A percentile compares a stretch with the other conserved stretches of the same genome.
Evolutionary conservation across 2,329 filamentous ascomycete genomes (phyloP).

Genomic region (Dactylellina parvicollis): DNA sequence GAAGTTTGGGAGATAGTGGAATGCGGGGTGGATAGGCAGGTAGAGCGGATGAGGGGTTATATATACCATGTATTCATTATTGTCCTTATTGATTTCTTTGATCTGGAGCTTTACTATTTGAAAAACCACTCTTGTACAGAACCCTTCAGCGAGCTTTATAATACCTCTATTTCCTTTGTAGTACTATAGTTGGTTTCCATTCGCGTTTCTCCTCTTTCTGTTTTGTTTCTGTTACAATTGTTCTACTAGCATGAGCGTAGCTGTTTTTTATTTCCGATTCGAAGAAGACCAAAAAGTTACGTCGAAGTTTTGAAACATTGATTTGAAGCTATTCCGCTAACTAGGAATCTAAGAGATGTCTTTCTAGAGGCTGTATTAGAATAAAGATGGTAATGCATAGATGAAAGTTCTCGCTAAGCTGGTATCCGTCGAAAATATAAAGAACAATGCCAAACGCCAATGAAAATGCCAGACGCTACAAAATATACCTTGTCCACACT

Average conservation of each 20-base stretch:
- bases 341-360: too few species aligned
- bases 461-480: background rate
- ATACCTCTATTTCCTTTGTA: constrained; percentile 10
- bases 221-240: background rate
- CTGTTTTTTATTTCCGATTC: too few species aligned
- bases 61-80: background rate
- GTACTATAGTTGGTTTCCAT: constrained; percentile 3
- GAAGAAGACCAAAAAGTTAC: too few species aligned
- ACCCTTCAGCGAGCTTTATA: constrained; percentile 12
- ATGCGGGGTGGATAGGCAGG: too few species aligned
- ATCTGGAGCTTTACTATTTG: background rate
- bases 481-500: background rate
- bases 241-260: background rate
- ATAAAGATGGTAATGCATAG: too few species aligned
- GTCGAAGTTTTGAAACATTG: too few species aligned
- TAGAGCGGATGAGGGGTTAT: background rate
- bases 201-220: too few species aligned
- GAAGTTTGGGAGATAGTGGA: constrained; percentile 74
- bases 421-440: background rate
- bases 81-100: constrained; percentile 5
- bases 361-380: too few species aligned
- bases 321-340: too few species aligned
- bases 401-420: background rate
- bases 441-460: constrained; percentile 6
- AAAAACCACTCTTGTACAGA: background rate